Percentiles rank a stretch among this genome's conserved stretches.
Conservation (phyloP, 2,329 filamentous ascomycete species). For the Colletotrichum siamense region DNA sequence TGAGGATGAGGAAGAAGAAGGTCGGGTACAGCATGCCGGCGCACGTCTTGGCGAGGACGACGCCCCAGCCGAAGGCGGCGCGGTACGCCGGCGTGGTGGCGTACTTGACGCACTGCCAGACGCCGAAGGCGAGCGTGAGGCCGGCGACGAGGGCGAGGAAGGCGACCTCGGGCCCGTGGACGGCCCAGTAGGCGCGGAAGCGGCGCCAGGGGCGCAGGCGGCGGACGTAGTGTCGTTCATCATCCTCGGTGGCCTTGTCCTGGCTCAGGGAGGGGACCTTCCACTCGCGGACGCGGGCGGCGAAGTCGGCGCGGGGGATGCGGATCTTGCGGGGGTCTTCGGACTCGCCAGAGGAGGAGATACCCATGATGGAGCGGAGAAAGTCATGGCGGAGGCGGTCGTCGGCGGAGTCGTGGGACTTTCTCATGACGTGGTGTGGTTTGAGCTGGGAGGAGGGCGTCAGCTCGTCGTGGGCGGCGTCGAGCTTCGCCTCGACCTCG, state of each 20-base stretch:
- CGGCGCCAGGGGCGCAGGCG: conserved; percentile 50
- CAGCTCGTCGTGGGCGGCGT: conserved; percentile 56
- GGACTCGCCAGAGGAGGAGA: too few species aligned
- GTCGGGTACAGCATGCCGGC: conserved; percentile 62
- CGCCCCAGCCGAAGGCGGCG: conserved; percentile 60
- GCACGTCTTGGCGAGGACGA: conserved; percentile 59
- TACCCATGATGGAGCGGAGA: conserved; percentile 53
- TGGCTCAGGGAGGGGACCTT: conserved; percentile 53
- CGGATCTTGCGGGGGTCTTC: conserved; percentile 37
- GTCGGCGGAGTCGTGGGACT: conserved; percentile 29
- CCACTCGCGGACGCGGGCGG: conserved; percentile 47
- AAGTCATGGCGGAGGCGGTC: conserved; percentile 53
- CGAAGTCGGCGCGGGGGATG: conserved; percentile 53
- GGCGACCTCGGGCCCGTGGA: conserved; percentile 56
- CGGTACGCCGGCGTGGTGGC: conserved; percentile 47
- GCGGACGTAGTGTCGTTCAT: conserved; percentile 51
- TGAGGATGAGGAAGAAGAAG: conserved; percentile 62
- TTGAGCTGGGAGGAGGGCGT: conserved; percentile 43
- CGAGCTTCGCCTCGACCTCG: conserved; percentile 58
- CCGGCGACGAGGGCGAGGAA: conserved; percentile 54
- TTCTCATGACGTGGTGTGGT: conserved; percentile 48
- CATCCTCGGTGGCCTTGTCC: conserved; percentile 50
- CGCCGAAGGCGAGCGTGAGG: conserved; percentile 55
- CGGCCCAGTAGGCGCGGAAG: conserved; percentile 58
- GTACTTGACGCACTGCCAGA: conserved; percentile 63